A percentile compares a stretch with the other conserved stretches of the same genome.
Evolutionary conservation across 2,329 filamentous ascomycete species (phyloP).

Genomic region (Didymella segeticola): DNA sequence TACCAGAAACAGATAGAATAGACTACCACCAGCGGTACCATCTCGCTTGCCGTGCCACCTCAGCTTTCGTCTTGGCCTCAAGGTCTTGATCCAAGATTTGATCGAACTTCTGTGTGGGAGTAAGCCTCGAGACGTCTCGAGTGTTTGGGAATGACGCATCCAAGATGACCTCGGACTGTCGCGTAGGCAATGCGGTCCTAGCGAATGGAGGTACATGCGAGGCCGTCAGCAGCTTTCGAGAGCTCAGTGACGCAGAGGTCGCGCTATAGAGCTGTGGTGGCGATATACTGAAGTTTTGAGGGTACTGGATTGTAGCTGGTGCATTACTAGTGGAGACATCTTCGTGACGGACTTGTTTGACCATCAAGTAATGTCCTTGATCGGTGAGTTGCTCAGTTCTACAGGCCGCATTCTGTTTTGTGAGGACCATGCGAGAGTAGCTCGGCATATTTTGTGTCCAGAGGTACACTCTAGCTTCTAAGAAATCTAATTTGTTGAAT

Average conservation of each 20-base stretch:
- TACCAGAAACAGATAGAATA: no score
- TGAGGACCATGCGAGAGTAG: neutral
- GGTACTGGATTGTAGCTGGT: neutral
- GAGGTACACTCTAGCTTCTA: no score
- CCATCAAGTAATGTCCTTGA: conserved; percentile 46
- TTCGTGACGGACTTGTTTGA: conserved; percentile 56
- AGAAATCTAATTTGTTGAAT: neutral
- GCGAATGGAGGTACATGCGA: neutral
- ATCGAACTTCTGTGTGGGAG: neutral
- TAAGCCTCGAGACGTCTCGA: neutral
- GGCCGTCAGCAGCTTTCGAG: neutral
- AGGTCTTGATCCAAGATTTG: neutral
- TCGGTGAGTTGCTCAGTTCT: neutral
- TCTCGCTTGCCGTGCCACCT: neutral
- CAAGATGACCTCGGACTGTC: neutral
- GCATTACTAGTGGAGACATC: no score
- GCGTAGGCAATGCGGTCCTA: neutral
- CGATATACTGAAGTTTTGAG: neutral
- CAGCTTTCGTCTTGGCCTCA: neutral
- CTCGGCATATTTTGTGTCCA: neutral
- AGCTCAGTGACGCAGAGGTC: neutral
- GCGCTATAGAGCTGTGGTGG: neutral
- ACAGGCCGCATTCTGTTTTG: neutral
- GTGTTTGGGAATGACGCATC: neutral
- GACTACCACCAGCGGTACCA: neutral